Evolutionary conservation across 257 asterid species (phyloP).

Genomic region (Rauvolfia tetraphylla): DNA sequence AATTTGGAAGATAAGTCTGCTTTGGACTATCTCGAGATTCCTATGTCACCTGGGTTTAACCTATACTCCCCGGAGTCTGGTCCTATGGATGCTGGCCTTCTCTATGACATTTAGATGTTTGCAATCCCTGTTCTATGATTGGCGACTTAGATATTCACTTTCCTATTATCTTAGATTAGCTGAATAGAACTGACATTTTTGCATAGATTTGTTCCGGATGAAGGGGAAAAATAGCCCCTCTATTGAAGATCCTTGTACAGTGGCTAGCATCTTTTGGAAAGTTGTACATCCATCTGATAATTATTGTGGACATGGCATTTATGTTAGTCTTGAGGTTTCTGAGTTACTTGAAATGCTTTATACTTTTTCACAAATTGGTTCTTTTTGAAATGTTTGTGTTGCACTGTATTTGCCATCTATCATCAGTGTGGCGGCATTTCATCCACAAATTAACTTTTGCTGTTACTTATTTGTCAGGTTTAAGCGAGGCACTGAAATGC

Average conservation of each 20-base stretch:
- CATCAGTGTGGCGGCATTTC: background rate
- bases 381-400: no score
- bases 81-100: conserved; percentile 32
- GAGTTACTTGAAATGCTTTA: background rate
- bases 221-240: background rate
- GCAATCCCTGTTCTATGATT: background rate
- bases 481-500: background rate
- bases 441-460: background rate
- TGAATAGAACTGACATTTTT: background rate
- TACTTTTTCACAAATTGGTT: background rate
- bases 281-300: conserved; percentile 1
- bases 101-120: conserved; percentile 24
- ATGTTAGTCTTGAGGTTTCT: background rate
- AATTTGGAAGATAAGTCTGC: conserved; percentile 31
- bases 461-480: no score
- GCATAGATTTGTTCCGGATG: background rate
- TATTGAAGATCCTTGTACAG: conserved; percentile 1
- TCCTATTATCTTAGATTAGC: background rate
- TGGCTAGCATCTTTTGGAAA: conserved; percentile 7
- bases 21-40: conserved; percentile 29
- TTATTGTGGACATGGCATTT: background rate
- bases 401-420: no score
- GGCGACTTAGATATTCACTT: background rate
- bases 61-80: conserved; percentile 42
- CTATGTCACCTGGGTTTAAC: conserved; percentile 33